Evolutionary conservation across 1,284 basidiomycete genomes (phyloP).

Genomic region (Fomitiporia mediterranea): DNA sequence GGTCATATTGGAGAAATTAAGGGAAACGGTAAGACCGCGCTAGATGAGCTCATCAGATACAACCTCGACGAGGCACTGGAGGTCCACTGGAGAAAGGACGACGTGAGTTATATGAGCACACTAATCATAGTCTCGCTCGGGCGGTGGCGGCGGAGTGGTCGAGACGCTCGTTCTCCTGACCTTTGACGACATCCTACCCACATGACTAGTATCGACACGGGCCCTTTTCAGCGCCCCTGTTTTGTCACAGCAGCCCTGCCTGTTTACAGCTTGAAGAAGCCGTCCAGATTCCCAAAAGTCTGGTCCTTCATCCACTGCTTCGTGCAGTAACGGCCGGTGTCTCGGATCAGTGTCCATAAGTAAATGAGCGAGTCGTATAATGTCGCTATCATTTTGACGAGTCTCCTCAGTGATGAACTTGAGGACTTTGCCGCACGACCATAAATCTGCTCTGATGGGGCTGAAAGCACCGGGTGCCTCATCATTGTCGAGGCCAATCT

Average conservation of each 20-base stretch:
- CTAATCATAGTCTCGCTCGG: no score
- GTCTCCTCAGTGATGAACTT: neutral
- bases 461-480: neutral
- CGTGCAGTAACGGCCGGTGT: neutral
- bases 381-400: neutral
- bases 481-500: neutral
- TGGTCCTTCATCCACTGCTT: neutral
- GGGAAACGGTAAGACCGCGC: no score
- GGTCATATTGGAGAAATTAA: no score
- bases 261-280: neutral
- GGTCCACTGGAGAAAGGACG: no score
- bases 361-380: neutral
- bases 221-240: no score
- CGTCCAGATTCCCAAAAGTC: neutral
- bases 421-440: neutral
- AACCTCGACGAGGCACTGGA: no score
- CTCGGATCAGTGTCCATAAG: neutral
- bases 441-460: conserved; percentile 1
- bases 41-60: no score
- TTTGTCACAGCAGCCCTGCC: neutral
- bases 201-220: no score
- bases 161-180: no score
- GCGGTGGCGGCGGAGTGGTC: no score
- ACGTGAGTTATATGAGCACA: no score
- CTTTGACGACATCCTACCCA: no score